A percentile compares a stretch with the other conserved stretches of the same genome.
These are phyloP conservation scores for Globisporangium mamillatum DNA, from an alignment of 352 stramenopile species.

Conservation along the genomic window DNA sequence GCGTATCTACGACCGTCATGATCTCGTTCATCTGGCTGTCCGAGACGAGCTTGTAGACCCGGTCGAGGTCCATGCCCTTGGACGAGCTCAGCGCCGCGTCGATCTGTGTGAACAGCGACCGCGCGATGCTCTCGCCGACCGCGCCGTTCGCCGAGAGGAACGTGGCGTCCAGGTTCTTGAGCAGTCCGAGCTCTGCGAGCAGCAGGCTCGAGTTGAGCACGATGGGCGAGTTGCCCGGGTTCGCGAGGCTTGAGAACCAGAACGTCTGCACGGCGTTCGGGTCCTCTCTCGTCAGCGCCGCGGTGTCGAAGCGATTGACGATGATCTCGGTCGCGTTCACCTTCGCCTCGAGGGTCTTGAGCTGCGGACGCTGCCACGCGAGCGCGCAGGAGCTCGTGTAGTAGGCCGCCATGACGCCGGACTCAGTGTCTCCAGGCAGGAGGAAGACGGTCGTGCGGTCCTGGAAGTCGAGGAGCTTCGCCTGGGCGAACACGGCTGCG, in stretches of 20 bases:
- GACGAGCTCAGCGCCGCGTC: slow-evolving; percentile 1
- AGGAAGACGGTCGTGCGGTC: slow-evolving; percentile 1
- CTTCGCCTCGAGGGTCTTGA: neutral
- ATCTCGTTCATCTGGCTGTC: neutral
- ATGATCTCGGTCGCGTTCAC: slow-evolving; percentile 4
- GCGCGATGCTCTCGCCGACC: neutral
- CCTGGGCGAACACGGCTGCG: neutral
- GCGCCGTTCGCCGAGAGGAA: neutral
- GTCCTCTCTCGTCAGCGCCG: neutral
- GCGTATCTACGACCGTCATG: slow-evolving; percentile 1
- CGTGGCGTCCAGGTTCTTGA: neutral
- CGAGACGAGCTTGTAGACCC: slow-evolving; percentile 1
- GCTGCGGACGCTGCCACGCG: neutral
- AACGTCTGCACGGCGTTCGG: slow-evolving; percentile 2
- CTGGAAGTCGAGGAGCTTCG: slow-evolving; percentile 3
- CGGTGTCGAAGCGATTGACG: neutral
- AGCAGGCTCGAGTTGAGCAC: neutral
- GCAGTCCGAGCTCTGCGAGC: neutral
- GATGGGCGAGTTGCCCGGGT: neutral
- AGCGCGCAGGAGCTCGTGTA: neutral
- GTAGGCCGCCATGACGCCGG: neutral
- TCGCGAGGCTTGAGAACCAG: neutral
- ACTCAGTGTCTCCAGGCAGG: neutral
- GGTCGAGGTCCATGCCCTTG: slow-evolving; percentile 5
- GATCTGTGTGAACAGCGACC: neutral